Percentiles rank a stretch among this genome's conserved stretches.
These are phyloP conservation scores for Amylostereum areolatum DNA, from an alignment of 1,284 basidiomycete species.

Conservation along the genomic window DNA sequence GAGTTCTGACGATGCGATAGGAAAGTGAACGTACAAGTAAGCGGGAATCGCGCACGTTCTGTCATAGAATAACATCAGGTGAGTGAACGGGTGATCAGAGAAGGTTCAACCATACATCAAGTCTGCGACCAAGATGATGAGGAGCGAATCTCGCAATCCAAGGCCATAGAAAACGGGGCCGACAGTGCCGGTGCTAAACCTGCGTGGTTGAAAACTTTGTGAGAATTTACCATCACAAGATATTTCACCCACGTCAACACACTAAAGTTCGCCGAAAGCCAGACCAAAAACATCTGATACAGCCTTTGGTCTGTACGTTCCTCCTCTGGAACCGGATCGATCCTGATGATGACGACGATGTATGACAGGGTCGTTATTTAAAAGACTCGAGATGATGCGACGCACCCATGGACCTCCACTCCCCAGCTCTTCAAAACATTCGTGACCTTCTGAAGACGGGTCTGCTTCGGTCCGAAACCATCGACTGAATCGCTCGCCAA, in stretches of 20 bases:
- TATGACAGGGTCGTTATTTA: no score
- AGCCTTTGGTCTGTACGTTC: slow-evolving; percentile 45
- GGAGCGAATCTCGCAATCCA: slow-evolving; percentile 44
- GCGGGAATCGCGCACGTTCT: slow-evolving; percentile 32
- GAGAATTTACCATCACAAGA: no score
- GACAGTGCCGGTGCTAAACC: slow-evolving; percentile 49
- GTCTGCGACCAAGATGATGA: slow-evolving; percentile 49
- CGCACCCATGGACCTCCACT: slow-evolving; percentile 22
- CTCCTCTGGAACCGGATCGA: slow-evolving; percentile 41
- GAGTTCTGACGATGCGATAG: not conserved
- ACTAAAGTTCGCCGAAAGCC: slow-evolving; percentile 61
- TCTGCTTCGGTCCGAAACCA: no score
- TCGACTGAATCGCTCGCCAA: no score
- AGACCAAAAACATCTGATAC: slow-evolving; percentile 61
- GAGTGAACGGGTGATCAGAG: no score
- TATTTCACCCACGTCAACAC: slow-evolving; percentile 44
- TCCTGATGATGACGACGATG: no score
- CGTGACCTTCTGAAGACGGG: no score
- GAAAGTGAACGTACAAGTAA: slow-evolving; percentile 41
- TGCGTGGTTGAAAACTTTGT: slow-evolving; percentile 13
- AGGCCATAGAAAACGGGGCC: slow-evolving; percentile 56
- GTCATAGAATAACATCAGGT: no score
- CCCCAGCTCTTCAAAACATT: slow-evolving; percentile 18
- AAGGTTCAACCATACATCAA: no score
- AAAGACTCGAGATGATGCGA: not conserved